These are phyloP conservation scores for Zalaria sp. DNA, from an alignment of 2,329 filamentous ascomycete species.

Conservation along the genomic window DNA sequence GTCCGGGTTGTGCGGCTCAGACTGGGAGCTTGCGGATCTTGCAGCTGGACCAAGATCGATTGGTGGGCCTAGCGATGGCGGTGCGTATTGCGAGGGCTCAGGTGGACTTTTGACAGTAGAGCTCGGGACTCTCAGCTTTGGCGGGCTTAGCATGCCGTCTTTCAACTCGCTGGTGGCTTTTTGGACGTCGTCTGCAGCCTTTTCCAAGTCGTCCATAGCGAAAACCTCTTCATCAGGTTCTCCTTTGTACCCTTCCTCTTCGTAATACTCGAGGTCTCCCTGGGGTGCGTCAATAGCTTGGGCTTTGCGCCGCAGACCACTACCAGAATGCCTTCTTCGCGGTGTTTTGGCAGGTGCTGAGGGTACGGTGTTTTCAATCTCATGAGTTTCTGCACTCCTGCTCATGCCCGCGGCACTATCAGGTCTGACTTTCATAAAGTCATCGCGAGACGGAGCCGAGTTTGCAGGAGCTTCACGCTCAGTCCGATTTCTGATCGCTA, in stretches of 20 bases:
- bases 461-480: conserved; percentile 4
- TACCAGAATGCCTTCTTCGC: conserved; percentile 70
- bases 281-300: conserved; percentile 51
- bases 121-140: not conserved
- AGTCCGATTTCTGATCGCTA: conserved; percentile 22
- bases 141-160: not conserved
- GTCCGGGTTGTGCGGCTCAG: conserved; percentile 25
- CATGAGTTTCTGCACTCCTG: conserved; percentile 3
- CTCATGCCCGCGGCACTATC: not conserved
- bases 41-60: conserved; percentile 11
- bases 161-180: not conserved
- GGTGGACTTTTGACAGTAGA: not conserved
- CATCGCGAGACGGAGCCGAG: conserved; percentile 1
- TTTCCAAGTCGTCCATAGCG: conserved; percentile 44
- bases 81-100: not conserved
- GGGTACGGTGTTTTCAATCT: conserved; percentile 2
- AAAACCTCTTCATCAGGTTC: conserved; percentile 63
- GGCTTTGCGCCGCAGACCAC: conserved; percentile 60
- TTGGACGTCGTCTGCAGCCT: conserved; percentile 2
- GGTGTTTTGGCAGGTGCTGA: conserved; percentile 11
- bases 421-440: conserved; percentile 1
- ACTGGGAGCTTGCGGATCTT: not conserved
- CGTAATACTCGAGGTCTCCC: conserved; percentile 78
- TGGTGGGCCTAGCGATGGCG: conserved; percentile 11
- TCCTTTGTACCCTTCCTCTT: conserved; percentile 73